Percentiles rank a stretch among this genome's conserved stretches.
phyloP scores from a whole-genome alignment of 176 grass and related monocot genomes.

The Canna indica region DNA sequence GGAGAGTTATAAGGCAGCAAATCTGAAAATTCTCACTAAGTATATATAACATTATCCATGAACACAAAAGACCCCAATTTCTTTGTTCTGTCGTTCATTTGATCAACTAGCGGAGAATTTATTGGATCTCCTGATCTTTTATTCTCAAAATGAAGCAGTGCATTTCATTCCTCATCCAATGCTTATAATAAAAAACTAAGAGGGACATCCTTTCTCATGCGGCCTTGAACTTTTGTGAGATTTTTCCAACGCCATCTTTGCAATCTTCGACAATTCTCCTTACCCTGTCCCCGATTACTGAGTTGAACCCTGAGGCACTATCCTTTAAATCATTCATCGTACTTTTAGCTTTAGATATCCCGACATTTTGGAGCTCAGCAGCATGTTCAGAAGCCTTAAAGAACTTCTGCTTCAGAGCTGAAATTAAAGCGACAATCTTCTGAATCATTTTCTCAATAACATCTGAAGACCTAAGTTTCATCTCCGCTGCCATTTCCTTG shows the following conservation, averaged over 20 bases:
- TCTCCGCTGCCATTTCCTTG: slow-evolving; percentile 36
- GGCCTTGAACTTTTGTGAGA: slow-evolving; percentile 70
- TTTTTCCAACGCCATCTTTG: slow-evolving; percentile 58
- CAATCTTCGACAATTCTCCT: slow-evolving; percentile 61
- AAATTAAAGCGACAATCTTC: slow-evolving; percentile 46
- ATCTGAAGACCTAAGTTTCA: slow-evolving; percentile 33
- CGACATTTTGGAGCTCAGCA: slow-evolving; percentile 15
- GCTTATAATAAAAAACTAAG: neutral
- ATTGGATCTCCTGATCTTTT: neutral
- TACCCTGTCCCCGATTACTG: slow-evolving; percentile 15
- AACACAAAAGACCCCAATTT: no score
- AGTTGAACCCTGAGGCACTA: slow-evolving; percentile 16
- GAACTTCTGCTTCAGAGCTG: slow-evolving; percentile 39
- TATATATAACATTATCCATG: no score
- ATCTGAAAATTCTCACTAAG: no score
- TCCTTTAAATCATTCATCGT: slow-evolving; percentile 27
- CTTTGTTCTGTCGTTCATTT: no score
- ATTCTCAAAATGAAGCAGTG: neutral
- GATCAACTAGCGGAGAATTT: neutral
- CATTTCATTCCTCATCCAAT: neutral
- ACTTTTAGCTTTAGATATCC: slow-evolving; percentile 35
- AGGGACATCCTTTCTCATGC: neutral
- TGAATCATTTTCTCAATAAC: slow-evolving; percentile 56
- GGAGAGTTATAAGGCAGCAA: no score
- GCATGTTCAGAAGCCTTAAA: slow-evolving; percentile 22